These are phyloP conservation scores for Myriosclerotinia curreyana DNA, from an alignment of 2,329 filamentous ascomycete species.

Conservation along the genomic window DNA sequence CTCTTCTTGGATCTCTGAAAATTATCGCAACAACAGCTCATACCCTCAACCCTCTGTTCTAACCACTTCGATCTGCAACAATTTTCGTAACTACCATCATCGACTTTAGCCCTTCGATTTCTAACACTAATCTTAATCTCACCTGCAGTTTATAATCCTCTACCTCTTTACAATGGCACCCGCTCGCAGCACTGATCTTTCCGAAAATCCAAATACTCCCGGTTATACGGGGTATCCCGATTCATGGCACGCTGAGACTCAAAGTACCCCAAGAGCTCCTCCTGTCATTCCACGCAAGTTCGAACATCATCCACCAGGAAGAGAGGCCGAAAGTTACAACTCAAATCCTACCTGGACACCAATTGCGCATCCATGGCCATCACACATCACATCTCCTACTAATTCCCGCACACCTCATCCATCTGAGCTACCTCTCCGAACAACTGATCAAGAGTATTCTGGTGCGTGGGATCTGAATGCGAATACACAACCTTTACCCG, in stretches of 20 bases:
- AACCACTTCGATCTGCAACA: background rate
- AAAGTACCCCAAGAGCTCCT: background rate
- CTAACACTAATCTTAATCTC: background rate
- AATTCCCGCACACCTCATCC: no score
- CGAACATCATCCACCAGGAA: background rate
- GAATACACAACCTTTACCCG: background rate
- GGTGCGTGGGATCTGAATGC: background rate
- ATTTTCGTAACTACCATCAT: background rate
- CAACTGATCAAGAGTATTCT: no score
- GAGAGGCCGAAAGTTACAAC: no score
- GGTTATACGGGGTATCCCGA: background rate
- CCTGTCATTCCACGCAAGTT: background rate
- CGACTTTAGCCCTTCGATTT: accelerated
- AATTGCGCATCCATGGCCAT: background rate
- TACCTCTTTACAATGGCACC: no score
- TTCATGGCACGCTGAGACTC: background rate
- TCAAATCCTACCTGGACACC: background rate
- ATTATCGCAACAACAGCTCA: no score
- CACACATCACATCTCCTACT: no score
- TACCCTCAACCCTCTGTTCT: no score
- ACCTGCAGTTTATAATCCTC: no score
- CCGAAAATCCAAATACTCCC: background rate
- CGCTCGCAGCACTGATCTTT: background rate
- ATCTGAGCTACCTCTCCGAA: background rate
- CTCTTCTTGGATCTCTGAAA: background rate